phyloP scores from a whole-genome alignment of 306 rosid species.

The Quercus robur region DNA sequence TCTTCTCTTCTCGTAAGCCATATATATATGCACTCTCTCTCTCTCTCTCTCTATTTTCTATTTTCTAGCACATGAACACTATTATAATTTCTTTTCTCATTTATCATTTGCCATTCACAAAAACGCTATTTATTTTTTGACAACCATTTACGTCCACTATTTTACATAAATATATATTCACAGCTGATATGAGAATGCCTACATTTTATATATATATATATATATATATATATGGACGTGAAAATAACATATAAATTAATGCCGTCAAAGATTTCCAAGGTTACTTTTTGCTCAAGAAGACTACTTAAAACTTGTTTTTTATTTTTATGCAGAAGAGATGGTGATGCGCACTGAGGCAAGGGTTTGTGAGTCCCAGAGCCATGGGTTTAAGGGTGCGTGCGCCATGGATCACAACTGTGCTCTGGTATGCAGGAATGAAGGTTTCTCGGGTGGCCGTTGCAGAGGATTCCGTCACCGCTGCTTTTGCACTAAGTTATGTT shows the following conservation, averaged over 20 bases:
- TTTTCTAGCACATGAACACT: neutral
- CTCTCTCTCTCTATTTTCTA: neutral
- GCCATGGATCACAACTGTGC: slow-evolving; percentile 35
- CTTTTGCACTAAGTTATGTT: slow-evolving; percentile 49
- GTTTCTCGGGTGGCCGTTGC: slow-evolving; percentile 50
- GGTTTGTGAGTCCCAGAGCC: slow-evolving; percentile 48
- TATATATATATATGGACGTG: too few relatives aligned
- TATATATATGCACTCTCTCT: neutral
- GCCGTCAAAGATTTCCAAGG: neutral
- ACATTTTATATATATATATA: too few relatives aligned
- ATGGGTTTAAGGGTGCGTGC: slow-evolving; percentile 40
- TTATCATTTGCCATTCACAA: neutral
- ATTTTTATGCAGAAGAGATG: slow-evolving; percentile 35
- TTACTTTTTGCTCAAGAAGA: neutral
- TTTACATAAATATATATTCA: too few relatives aligned
- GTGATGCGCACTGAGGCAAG: slow-evolving; percentile 38
- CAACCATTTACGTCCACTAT: too few relatives aligned
- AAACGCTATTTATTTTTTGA: neutral
- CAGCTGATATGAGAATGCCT: too few relatives aligned
- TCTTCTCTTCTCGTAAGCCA: slow-evolving; percentile 46
- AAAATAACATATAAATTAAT: neutral
- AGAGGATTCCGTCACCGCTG: slow-evolving; percentile 59
- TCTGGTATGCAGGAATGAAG: slow-evolving; percentile 49
- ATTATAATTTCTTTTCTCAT: neutral
- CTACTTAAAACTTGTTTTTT: neutral